Evolutionary conservation across 2,329 filamentous ascomycete species (phyloP), one percentile per base, ranked within the genome.

Genomic region (Akanthomyces muscarius): DNA sequence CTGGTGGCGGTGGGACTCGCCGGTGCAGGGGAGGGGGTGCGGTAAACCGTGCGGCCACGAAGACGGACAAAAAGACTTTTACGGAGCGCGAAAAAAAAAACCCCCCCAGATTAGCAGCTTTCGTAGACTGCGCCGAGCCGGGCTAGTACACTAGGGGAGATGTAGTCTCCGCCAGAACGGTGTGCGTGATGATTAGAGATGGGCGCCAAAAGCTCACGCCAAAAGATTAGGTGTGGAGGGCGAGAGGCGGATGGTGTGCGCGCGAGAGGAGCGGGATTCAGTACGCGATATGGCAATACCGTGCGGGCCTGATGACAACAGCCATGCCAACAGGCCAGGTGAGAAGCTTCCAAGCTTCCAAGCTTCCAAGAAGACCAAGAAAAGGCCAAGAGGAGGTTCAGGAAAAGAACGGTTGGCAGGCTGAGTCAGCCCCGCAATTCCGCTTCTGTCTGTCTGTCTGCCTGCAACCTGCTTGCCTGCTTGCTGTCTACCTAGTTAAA

Each of bases 231-330:
- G 23, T 53, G 33, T 30, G 25, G 50, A 38, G 58, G 59, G 28
- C 38, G 36, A 44, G 10, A 44, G 48, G 47, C 18, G 36, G 7
- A 25, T 44, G 38, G 23, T 45, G 47, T 53, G 48, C 21, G 58
- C 18, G 38, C 28, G 48, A 42, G n/a, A 45, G 41, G 28, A 54
- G 28, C 59, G 51, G 59, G 59, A 55, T 61, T 61, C 59, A 48
- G 14, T 61, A 48, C 59, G 59, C 42, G 18, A 61, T 48, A 38
- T 7, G 50, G 59, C 59, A 61, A 61, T 47, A 55, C 59, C 59
- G 42, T 47, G 28, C 59, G 57, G 11, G 6, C 28, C 36, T 54
- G 51, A 48, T 61, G 36, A 47, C 47, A 36, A 50, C 18, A 16
- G 36, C 23, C 21, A n/a, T 11, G 21, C 28, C 1, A 30, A 30